A percentile compares a stretch with the other conserved stretches of the same genome.
phyloP scores from a whole-genome alignment of 345 rosid genomes.

The Durio zibethinus region DNA sequence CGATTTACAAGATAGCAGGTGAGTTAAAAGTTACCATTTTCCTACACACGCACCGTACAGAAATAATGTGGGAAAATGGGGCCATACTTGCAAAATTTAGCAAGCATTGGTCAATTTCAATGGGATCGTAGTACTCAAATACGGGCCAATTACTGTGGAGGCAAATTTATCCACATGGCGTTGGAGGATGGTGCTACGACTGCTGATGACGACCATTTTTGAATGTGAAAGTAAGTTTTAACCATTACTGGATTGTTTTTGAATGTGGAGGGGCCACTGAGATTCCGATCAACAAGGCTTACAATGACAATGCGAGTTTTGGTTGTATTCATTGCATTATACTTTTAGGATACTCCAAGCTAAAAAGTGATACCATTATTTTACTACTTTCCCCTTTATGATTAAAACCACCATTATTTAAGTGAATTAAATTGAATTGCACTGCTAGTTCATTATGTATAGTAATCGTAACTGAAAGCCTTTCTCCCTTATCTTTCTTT shows the following conservation, averaged over 20 bases:
- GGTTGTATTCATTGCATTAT: slow-evolving; percentile 19
- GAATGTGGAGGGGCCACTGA: slow-evolving; percentile 29
- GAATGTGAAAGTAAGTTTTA: slow-evolving; percentile 14
- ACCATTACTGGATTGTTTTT: slow-evolving; percentile 3
- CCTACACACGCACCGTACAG: slow-evolving; percentile 7
- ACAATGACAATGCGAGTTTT: slow-evolving; percentile 22
- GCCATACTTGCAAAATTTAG: neutral
- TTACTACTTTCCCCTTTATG: neutral
- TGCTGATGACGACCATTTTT: neutral
- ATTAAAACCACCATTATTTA: slow-evolving; percentile 6
- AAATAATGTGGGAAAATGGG: neutral
- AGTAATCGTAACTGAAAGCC: neutral
- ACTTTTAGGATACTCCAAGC: slow-evolving; percentile 22
- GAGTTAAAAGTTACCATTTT: neutral
- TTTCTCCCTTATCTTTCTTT: neutral
- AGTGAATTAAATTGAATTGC: neutral
- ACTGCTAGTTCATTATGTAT: neutral
- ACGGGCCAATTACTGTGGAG: neutral
- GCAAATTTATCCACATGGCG: slow-evolving; percentile 6
- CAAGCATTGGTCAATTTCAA: slow-evolving; percentile 9
- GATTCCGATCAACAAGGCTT: slow-evolving; percentile 31
- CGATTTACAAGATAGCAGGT: slow-evolving; percentile 14
- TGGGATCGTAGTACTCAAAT: neutral
- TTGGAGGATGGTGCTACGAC: neutral
- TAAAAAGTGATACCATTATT: slow-evolving; percentile 5